Conservation (phyloP, 2,329 filamentous ascomycete species). For the Xylariaceae sp. region DNA sequence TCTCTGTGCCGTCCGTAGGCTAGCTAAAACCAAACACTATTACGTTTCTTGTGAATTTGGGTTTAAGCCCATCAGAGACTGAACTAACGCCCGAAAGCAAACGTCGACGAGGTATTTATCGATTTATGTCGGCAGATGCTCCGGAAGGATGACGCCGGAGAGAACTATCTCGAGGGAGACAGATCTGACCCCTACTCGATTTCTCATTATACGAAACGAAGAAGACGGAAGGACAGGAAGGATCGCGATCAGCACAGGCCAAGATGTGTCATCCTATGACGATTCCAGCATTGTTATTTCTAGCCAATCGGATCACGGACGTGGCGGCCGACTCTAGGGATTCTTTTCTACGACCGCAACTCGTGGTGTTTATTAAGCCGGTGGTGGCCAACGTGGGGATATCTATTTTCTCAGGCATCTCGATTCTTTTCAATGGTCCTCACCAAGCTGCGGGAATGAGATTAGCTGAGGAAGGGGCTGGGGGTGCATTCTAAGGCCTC, state of each 20-base stretch:
- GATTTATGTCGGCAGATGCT: slow-evolving; percentile 85
- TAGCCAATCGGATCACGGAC: neutral
- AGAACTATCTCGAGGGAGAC: slow-evolving; percentile 44
- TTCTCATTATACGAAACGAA: slow-evolving; percentile 38
- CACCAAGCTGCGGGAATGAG: neutral
- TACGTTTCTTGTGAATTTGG: slow-evolving; percentile 1
- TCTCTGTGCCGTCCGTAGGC: slow-evolving; percentile 4
- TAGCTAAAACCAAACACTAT: slow-evolving; percentile 1
- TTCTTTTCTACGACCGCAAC: neutral
- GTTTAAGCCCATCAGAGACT: neutral
- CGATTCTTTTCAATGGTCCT: neutral
- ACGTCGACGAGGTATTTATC: slow-evolving; percentile 88
- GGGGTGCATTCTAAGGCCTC: neutral
- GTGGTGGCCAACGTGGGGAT: neutral
- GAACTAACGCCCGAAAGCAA: slow-evolving; percentile 51
- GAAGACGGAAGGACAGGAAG: slow-evolving; percentile 34
- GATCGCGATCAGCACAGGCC: slow-evolving; percentile 37
- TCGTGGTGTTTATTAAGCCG: neutral
- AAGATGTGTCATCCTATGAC: slow-evolving; percentile 49
- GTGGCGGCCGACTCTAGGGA: neutral
- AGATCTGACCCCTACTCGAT: slow-evolving; percentile 43
- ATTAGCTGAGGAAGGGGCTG: neutral
- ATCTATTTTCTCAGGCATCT: neutral
- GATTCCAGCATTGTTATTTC: neutral
- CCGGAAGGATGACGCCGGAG: slow-evolving; percentile 64